These are phyloP conservation scores for Hymenoscyphus fructigenus DNA, from an alignment of 2,329 filamentous ascomycete genomes.

Conservation along the genomic window DNA sequence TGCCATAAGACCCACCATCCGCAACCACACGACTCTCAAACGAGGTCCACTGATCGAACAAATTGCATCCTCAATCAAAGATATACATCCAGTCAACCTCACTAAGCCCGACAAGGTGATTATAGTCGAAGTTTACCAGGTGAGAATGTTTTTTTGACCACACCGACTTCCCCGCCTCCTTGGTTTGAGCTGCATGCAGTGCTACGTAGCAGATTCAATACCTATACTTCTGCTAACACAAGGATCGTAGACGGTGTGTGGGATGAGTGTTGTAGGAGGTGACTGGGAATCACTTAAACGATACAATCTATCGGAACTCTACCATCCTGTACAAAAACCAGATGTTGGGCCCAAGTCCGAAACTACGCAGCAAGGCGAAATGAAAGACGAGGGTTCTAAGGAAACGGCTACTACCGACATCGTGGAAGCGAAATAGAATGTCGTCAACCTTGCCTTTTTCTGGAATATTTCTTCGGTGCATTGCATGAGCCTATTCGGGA, in stretches of 20 bases:
- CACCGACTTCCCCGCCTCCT: neutral
- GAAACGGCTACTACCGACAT: conserved; percentile 15
- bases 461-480: neutral
- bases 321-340: conserved; percentile 40
- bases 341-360: conserved; percentile 14
- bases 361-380: conserved; percentile 23
- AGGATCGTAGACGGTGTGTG: conserved; percentile 62
- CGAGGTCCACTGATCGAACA: conserved; percentile 69
- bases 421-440: conserved; percentile 9
- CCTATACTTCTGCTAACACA: conserved; percentile 20
- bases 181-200: conserved; percentile 15
- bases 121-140: conserved; percentile 78
- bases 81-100: conserved; percentile 75
- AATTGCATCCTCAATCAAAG: conserved; percentile 51
- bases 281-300: conserved; percentile 74
- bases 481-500: neutral
- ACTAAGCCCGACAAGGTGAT: conserved; percentile 75
- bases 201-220: conserved; percentile 19
- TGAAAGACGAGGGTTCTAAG: conserved; percentile 26
- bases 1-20: conserved; percentile 77
- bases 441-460: neutral
- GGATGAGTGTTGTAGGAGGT: conserved; percentile 71
- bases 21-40: conserved; percentile 69
- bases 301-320: conserved; percentile 77
- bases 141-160: conserved; percentile 40